Conservation (phyloP, 2,329 filamentous ascomycete genomes). For the Colletotrichum sp. region DNA sequence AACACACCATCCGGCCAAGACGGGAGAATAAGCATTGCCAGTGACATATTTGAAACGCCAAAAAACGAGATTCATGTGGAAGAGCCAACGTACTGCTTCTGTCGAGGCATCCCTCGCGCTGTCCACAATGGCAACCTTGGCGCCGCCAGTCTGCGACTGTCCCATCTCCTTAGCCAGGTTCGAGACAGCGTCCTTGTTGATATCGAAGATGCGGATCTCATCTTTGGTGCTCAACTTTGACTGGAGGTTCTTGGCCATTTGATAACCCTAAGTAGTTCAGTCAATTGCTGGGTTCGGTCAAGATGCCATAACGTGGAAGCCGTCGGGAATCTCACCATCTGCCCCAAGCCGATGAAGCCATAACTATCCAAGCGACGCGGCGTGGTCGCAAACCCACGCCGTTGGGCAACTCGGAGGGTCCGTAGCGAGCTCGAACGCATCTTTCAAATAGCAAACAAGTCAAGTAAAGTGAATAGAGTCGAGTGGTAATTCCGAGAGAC, state of each 20-base stretch:
- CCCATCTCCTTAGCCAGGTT: constrained; percentile 53
- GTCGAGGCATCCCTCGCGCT: constrained; percentile 54
- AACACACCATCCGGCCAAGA: constrained; percentile 58
- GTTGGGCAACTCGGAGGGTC: constrained; percentile 36
- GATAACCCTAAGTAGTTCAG: constrained; percentile 53
- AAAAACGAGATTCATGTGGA: background rate
- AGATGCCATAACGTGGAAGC: background rate
- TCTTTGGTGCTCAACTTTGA: constrained; percentile 57
- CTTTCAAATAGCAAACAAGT: background rate
- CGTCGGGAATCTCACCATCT: constrained; percentile 54
- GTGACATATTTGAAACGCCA: constrained; percentile 19
- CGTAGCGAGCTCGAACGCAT: constrained; percentile 17
- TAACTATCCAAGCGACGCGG: constrained; percentile 54
- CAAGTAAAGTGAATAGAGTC: background rate
- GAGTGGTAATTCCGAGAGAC: background rate
- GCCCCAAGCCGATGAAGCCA: constrained; percentile 64
- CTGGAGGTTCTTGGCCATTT: constrained; percentile 68
- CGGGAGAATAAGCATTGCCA: constrained; percentile 34
- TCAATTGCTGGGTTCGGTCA: background rate
- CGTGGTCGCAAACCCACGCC: constrained; percentile 56
- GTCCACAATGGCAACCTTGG: constrained; percentile 47
- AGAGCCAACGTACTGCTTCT: constrained; percentile 52
- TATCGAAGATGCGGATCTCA: constrained; percentile 59
- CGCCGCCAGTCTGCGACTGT: constrained; percentile 46
- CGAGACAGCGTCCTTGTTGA: constrained; percentile 54